Evolutionary conservation across 2,329 filamentous ascomycete genomes (phyloP), one percentile per base, ranked within the genome.

Genomic region (Fusarium acutatum): DNA sequence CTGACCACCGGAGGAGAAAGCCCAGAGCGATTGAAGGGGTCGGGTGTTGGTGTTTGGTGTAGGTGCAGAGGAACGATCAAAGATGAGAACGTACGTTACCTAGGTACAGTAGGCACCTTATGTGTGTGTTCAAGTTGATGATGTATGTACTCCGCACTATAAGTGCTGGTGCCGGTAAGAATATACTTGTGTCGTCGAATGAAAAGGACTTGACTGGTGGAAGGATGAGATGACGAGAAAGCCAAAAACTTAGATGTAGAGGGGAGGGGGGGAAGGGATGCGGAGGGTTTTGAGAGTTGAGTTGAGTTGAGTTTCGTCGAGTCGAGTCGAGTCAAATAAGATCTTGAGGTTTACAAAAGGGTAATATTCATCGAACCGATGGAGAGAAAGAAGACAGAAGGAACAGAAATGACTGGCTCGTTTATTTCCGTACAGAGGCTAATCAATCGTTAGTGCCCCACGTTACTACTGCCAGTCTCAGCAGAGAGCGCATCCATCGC

Each of bases 401-500:
- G 50, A 58, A 60, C 35, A 60, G 61, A 63, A 24, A 71, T 67
- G 57, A 71, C 60, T 70, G 58, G 65, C 24, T 57, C 62, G 64
- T 67, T 67, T 67, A 67, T 67, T 67, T 67, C 64, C 53, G 46
- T 60, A 26, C 44, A 60, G 60, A 57, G 34, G 35, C 24, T 34
- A 52, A 35, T 46, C 22, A 60, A 63, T 47, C 50, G 53, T 43
- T 67, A 71, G 70, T 71, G 66, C 52, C 58, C 70, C 62, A 71
- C 64, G 64, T 37, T 35, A 52, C 30, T 60, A 46, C n/a, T 53
- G 28, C 38, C 32, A 65, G 64, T 69, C 65, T 53, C 69, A 68
- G 64, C 60, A 50, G 37, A 54, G 58, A 69, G 58, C 56, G 46
- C 41, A 53, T 69, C 65, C 41, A 53, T 73, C 69, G 69, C 69